Evolutionary conservation across 371 early-diverging fungal genomes (phyloP).

Genomic region (Mucor sp.): DNA sequence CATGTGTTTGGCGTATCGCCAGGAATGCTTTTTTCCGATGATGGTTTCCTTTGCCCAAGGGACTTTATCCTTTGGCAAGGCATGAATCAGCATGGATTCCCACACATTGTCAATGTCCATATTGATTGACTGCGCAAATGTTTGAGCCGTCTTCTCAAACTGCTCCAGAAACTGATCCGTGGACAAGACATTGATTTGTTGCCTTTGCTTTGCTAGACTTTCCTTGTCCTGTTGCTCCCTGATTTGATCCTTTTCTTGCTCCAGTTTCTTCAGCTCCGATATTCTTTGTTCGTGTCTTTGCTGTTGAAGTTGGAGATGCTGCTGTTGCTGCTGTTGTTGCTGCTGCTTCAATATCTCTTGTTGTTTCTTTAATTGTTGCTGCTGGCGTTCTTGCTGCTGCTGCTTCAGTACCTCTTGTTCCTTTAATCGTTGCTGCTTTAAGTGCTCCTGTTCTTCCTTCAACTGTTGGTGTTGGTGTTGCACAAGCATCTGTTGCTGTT

Average conservation of each 20-base stretch:
- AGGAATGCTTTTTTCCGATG: not conserved
- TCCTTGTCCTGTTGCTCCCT: not conserved
- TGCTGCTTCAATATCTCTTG: not conserved
- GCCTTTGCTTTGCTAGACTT: not conserved
- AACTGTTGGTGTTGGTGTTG: too few relatives aligned
- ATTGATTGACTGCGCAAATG: not conserved
- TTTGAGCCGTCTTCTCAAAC: not conserved
- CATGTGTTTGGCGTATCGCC: not conserved
- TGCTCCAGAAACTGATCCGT: not conserved
- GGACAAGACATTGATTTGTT: not conserved
- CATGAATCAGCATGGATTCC: conserved; percentile 4
- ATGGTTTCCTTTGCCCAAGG: conserved; percentile 1
- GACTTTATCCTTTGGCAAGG: not conserved
- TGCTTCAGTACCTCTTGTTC: too few relatives aligned
- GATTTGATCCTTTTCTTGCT: not conserved
- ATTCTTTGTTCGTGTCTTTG: not conserved
- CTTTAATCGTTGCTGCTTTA: too few relatives aligned
- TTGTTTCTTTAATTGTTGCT: not conserved
- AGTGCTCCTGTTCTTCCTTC: too few relatives aligned
- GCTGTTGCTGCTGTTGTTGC: not conserved
- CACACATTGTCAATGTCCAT: not conserved
- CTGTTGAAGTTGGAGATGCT: not conserved
- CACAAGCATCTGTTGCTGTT: not conserved
- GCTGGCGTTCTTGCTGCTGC: not conserved
- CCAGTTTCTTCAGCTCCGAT: not conserved